phyloP scores from a whole-genome alignment of 2,329 filamentous ascomycete genomes.

The Coniochaeta prunicola region DNA sequence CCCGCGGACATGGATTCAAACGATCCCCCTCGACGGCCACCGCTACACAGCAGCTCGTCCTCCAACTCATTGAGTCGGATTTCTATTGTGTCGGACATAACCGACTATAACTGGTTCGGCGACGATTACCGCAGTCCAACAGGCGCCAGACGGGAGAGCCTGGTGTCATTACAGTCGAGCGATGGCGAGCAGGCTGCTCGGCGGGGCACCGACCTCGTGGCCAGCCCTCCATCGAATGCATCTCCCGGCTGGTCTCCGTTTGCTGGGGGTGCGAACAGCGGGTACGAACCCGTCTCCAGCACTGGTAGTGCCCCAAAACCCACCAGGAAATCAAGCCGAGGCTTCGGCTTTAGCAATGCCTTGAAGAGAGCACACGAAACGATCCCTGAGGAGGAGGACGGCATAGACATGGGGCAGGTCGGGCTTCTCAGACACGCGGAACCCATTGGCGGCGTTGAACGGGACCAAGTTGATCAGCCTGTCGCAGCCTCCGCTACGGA shows the following conservation, averaged over 20 bases:
- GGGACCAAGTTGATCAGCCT: conserved; percentile 18
- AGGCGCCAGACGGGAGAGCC: conserved; percentile 25
- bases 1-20: background rate
- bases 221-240: conserved; percentile 8
- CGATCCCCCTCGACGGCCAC: conserved; percentile 6
- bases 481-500: conserved; percentile 11
- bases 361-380: conserved; percentile 17
- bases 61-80: conserved; percentile 17
- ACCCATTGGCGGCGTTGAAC: conserved; percentile 23
- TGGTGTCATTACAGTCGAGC: conserved; percentile 31
- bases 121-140: conserved; percentile 28
- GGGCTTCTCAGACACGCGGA: conserved; percentile 33
- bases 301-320: conserved; percentile 1
- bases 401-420: conserved; percentile 29
- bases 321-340: conserved; percentile 7
- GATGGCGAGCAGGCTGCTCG: conserved; percentile 6
- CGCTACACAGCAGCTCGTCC: conserved; percentile 13
- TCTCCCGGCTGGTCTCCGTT: conserved; percentile 11
- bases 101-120: conserved; percentile 43
- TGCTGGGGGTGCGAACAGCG: conserved; percentile 4
- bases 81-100: conserved; percentile 21
- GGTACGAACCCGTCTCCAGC: conserved; percentile 12
- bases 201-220: conserved; percentile 10
- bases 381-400: conserved; percentile 33
- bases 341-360: conserved; percentile 6